Conservation (phyloP, 352 stramenopile genomes). For the Pythium insidiosum region DNA sequence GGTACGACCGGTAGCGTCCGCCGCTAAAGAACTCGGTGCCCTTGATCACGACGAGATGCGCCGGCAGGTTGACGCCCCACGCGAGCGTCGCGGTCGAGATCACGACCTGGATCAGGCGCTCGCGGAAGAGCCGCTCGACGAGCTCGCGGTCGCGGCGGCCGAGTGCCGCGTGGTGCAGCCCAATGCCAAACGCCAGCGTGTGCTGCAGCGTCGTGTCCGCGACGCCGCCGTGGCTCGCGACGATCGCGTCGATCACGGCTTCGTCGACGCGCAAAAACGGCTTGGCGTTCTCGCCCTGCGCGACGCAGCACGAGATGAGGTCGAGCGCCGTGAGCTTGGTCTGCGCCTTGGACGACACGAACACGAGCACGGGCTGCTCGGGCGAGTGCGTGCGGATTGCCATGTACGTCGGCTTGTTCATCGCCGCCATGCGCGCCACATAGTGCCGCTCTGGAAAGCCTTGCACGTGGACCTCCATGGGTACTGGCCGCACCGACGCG, state of each 20-base stretch:
- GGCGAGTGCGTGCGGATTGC: constrained; percentile 94
- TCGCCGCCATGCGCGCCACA: constrained; percentile 96
- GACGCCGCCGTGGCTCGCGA: constrained; percentile 52
- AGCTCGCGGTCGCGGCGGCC: constrained; percentile 85
- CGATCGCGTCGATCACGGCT: constrained; percentile 82
- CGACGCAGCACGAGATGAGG: constrained; percentile 91
- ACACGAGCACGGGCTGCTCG: constrained; percentile 94
- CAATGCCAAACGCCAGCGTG: constrained; percentile 97
- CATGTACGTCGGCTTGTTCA: constrained; percentile 99
- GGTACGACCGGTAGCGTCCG: constrained; percentile 96
- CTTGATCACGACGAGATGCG: constrained; percentile 98
- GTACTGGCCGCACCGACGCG: constrained; percentile 92
- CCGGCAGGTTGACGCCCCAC: constrained; percentile 96
- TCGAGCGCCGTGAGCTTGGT: constrained; percentile 97
- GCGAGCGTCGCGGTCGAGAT: constrained; percentile 91
- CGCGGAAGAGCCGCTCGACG: constrained; percentile 96
- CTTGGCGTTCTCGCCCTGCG: constrained; percentile 65
- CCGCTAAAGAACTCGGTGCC: constrained; percentile 96
- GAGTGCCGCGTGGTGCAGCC: constrained; percentile 95
- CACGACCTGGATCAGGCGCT: constrained; percentile 95
- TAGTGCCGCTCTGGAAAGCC: constrained; percentile 96
- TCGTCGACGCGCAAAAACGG: constrained; percentile 92
- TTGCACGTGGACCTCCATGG: constrained; percentile 96
- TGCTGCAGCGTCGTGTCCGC: constrained; percentile 91
- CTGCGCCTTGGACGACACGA: constrained; percentile 97